Base-by-base conservation (phyloP, 768 basidiomycete species). In the Rhodotorula kratochvilovae region DNA sequence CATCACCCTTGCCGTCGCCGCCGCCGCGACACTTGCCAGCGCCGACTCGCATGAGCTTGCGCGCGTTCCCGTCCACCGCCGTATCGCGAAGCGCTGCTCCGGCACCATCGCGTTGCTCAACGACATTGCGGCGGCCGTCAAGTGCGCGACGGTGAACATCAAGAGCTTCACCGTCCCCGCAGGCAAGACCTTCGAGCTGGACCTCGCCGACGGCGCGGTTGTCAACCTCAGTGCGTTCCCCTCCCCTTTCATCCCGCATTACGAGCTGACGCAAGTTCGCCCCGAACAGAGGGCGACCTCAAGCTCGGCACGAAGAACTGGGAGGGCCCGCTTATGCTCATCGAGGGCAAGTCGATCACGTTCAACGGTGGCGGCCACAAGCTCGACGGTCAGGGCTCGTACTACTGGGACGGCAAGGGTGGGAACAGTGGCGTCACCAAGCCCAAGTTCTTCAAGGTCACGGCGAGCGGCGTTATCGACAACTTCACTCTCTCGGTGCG, bases 401-500 rank as follows among this genome's bases (percentile, higher is more conserved):
- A 64, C 42, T 33, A 43, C 23, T 61, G 60, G 60, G 60, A 61
- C 45, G 60, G 45, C 21, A 8, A 50, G 46, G 64, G 64, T 10
- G 4, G 23, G 4, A 66, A 58, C 55, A 56, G 64, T 16, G 64
- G 64, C 19, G 35, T 35, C 1, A 66, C 56, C 27, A 66, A 66
- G 64, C 64, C 64, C 27, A 56, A 50, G 45, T 65, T 65, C 53
- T 29, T 31, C 31, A 39, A 66, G 46, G 64, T 58, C 46, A 58
- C 48, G 55, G 15, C 51, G 35, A 48, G 43, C 33, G 64, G 64
- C 33, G 17, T 31, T 2, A 66, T 66, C 56, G 31, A 17, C 19
- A 21, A 48, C 46, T 45, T 66, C 10, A 33, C 33, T 35, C 64
- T 66, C 31, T 31, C 50, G 46, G 61, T 61, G 19, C 21, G 61